These are phyloP conservation scores for Aureobasidium melanogenum DNA, from an alignment of 2,329 filamentous ascomycete species.

Conservation along the genomic window DNA sequence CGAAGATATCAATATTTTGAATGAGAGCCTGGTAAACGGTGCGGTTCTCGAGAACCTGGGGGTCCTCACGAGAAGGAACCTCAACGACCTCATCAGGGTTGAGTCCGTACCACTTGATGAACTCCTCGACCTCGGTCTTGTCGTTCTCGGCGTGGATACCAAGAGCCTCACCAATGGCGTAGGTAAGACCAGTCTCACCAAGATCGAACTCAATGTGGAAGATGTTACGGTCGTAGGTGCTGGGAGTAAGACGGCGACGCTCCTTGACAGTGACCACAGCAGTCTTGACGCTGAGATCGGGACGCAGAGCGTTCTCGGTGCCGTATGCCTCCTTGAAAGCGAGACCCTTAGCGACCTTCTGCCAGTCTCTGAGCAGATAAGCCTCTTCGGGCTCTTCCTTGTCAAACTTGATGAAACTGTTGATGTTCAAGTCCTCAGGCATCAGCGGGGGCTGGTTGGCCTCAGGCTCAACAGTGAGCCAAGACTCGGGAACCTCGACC, in stretches of 20 bases:
- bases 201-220: conserved; percentile 99
- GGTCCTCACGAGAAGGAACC: conserved; percentile 75
- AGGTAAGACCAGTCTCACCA: conserved; percentile 80
- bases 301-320: conserved; percentile 64
- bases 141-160: conserved; percentile 96
- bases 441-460: conserved; percentile 43
- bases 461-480: conserved; percentile 62
- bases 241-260: conserved; percentile 83
- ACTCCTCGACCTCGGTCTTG: conserved; percentile 64
- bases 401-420: conserved; percentile 74
- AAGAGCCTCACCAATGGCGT: conserved; percentile 94
- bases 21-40: conserved; percentile 86
- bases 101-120: conserved; percentile 85
- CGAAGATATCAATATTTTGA: conserved; percentile 94
- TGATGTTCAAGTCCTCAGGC: conserved; percentile 59
- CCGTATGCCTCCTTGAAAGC: conserved; percentile 91
- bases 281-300: conserved; percentile 79
- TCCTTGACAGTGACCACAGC: conserved; percentile 85
- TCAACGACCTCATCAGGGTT: conserved; percentile 79
- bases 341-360: conserved; percentile 75
- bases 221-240: conserved; percentile 91
- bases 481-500: conserved; percentile 68
- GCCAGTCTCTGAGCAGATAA: conserved; percentile 64
- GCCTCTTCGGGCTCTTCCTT: conserved; percentile 64
- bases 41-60: conserved; percentile 66